Percentiles rank a stretch among this genome's conserved stretches.
These are phyloP conservation scores for Aureobasidium sp. DNA, from an alignment of 2,329 filamentous ascomycete species.

Conservation along the genomic window DNA sequence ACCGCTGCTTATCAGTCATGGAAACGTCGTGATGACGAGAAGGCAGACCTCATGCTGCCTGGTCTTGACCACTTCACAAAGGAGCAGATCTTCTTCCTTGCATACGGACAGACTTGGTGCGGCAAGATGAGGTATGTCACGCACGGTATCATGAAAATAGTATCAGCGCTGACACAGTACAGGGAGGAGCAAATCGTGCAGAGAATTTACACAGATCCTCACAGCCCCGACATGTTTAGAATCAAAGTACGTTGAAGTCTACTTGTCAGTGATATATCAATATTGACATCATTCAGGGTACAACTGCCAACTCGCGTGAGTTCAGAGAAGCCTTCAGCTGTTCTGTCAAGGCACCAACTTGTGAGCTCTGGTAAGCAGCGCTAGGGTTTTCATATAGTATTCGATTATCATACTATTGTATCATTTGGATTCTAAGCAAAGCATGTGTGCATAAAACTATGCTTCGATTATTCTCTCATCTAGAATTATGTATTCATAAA, in stretches of 20 bases:
- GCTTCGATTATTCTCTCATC: no score
- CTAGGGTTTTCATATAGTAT: no score
- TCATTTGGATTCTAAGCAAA: no score
- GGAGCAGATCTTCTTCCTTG: slow-evolving; percentile 61
- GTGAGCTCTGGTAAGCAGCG: slow-evolving; percentile 55
- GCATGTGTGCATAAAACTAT: no score
- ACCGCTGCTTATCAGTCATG: slow-evolving; percentile 56
- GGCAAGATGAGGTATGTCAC: slow-evolving; percentile 39
- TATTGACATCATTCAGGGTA: slow-evolving; percentile 33
- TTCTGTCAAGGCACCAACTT: slow-evolving; percentile 55
- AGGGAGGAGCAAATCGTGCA: slow-evolving; percentile 50
- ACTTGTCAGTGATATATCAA: no score
- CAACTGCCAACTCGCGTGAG: slow-evolving; percentile 57
- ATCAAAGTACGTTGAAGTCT: slow-evolving; percentile 20
- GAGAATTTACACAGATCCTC: slow-evolving; percentile 54
- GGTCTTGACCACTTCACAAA: slow-evolving; percentile 55
- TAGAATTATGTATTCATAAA: no score
- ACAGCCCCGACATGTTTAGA: slow-evolving; percentile 55
- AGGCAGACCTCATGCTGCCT: slow-evolving; percentile 47
- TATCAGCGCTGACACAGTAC: not conserved
- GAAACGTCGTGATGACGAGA: slow-evolving; percentile 48
- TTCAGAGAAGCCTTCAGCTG: slow-evolving; percentile 63
- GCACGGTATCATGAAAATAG: no score
- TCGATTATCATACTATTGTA: no score
- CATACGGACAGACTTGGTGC: slow-evolving; percentile 46